Base-by-base conservation (phyloP, 805 yeast species). In the Metschnikowia reukaufii region DNA sequence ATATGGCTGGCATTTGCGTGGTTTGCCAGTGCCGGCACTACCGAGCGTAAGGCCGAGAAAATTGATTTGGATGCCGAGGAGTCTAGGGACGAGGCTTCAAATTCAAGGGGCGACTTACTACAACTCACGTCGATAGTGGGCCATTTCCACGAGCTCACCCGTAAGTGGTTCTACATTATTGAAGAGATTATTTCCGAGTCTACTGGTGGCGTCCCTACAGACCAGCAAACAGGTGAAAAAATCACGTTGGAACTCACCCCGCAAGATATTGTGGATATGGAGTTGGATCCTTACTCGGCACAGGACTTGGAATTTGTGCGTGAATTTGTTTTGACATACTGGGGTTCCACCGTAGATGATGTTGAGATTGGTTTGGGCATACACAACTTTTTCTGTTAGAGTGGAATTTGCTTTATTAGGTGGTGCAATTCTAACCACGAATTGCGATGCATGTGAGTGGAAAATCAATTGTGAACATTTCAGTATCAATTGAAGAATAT, bases 11-110 rank as follows among this genome's bases (percentile, higher is more conserved):
- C 90, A 0, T 76, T 86, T 48, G 68, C 86, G 17, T 87, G 94
- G 94, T 87, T 92, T 89, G 96, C 96, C 2, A 77, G 86, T 25
- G 92, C 94, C 1, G 96, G 94, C 7, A 86, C 83, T 15, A 56
- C 59, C n/a, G 47, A 47, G 38, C 52, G 59, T 15, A 44, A 51
- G 30, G 56, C 59, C 17, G 53, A 42, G 36, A 49, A 50, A 15
- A 35, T 30, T 34, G 32, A 35, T 25, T 34, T 45, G 25, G 42
- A 38, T 10, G 37, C 30, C 12, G 47, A 34, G 19, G 53, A 46
- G 27, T 46, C 47, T 4, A 4, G 39, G n/a, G 36, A 39, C 10
- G 44, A 44, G 8, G 18, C 38, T 31, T 19, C 10, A 13, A 34
- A 34, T 8, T 10, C 35, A 19, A 41, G 30, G 10, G 33, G 36